phyloP scores from a whole-genome alignment of 2,329 filamentous ascomycete species.

The Sporothrix mexicana region DNA sequence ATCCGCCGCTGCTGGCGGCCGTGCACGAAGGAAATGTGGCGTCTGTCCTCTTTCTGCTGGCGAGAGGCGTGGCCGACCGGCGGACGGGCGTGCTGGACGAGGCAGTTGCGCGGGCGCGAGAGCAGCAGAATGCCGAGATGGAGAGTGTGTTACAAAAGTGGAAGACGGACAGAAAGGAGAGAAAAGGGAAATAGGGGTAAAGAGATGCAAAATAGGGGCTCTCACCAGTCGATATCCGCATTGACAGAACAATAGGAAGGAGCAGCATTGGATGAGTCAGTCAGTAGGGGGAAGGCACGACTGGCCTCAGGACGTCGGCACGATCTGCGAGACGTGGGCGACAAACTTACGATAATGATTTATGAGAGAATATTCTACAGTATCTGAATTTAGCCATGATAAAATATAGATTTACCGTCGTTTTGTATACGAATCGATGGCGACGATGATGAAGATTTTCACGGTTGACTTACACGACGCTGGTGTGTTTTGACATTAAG shows the following conservation, averaged over 20 bases:
- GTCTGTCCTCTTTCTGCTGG: background rate
- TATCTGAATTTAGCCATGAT: background rate
- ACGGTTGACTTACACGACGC: background rate
- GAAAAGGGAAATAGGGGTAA: background rate
- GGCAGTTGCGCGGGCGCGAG: background rate
- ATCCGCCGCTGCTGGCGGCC: conserved; percentile 23
- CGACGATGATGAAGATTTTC: background rate
- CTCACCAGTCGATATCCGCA: background rate
- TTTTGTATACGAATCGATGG: background rate
- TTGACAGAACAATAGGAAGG: background rate
- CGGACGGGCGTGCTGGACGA: background rate
- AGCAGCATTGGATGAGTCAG: background rate
- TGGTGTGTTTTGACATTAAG: no score
- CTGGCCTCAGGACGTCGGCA: background rate
- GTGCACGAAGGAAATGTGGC: conserved; percentile 12
- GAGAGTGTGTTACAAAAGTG: background rate
- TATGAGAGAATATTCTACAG: background rate
- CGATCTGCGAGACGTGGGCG: no score
- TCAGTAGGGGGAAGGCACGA: background rate
- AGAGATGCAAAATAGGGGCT: background rate
- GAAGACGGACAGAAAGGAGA: background rate
- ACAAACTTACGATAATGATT: background rate
- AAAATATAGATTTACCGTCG: background rate
- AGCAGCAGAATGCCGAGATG: background rate
- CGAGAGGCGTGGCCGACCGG: background rate